Evolutionary conservation across 1,139 yeast genomes (phyloP).

Genomic region (Debaryomyces sp.): DNA sequence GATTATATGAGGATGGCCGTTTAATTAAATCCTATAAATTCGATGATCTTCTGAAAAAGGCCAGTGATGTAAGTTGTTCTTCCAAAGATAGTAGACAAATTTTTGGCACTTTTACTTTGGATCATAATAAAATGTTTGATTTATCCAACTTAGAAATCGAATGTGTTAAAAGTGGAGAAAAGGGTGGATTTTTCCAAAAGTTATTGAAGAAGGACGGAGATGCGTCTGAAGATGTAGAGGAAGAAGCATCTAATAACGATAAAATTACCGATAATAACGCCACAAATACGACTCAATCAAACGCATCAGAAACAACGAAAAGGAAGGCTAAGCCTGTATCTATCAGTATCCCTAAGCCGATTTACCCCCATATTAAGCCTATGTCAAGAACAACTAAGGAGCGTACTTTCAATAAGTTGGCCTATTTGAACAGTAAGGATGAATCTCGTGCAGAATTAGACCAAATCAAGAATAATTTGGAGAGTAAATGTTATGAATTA

Average conservation of each 20-base stretch:
- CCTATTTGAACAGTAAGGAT: constrained; percentile 47
- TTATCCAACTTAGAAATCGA: constrained; percentile 44
- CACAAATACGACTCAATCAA: constrained; percentile 22
- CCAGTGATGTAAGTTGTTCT: constrained; percentile 47
- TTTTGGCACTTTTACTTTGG: constrained; percentile 48
- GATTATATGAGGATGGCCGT: constrained; percentile 57
- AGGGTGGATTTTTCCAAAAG: constrained; percentile 30
- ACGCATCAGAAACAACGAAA: constrained; percentile 20
- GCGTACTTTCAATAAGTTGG: constrained; percentile 29
- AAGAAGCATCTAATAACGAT: constrained; percentile 13
- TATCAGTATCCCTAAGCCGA: constrained; percentile 29
- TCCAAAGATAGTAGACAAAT: constrained; percentile 34
- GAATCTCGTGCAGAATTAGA: constrained; percentile 48
- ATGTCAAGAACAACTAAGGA: constrained; percentile 44
- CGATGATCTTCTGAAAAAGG: constrained; percentile 35
- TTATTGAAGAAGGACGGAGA: constrained; percentile 26
- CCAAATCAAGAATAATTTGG: constrained; percentile 56
- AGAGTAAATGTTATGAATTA: constrained; percentile 58
- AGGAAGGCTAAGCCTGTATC: constrained; percentile 19
- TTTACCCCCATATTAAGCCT: constrained; percentile 48
- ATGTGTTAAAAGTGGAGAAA: constrained; percentile 30
- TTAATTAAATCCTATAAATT: constrained; percentile 43
- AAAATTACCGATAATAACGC: constrained; percentile 14
- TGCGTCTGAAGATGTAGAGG: constrained; percentile 13
- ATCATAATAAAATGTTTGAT: constrained; percentile 53